phyloP scores from a whole-genome alignment of 306 rosid genomes.

The Trichosanthes truncata region DNA sequence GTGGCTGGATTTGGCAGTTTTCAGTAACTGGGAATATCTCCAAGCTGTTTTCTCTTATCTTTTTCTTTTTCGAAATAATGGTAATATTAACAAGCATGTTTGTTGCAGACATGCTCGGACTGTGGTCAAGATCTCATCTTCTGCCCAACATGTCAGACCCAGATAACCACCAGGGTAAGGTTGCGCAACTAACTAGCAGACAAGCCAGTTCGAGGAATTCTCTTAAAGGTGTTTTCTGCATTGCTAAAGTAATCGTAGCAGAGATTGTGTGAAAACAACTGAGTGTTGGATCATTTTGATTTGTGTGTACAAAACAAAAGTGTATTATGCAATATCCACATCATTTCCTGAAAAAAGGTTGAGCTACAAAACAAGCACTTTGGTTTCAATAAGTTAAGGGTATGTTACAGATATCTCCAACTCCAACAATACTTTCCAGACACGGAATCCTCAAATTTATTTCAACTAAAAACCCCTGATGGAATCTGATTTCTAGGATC shows the following conservation, averaged over 20 bases:
- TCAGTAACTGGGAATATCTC: not conserved
- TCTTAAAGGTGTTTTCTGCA: not conserved
- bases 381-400: not conserved
- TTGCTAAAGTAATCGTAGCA: not conserved
- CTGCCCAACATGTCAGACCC: constrained; percentile 4
- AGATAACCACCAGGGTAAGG: not conserved
- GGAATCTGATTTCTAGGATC: not conserved
- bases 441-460: not conserved
- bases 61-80: not conserved
- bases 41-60: not conserved
- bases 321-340: not conserved
- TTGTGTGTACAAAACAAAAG: not conserved
- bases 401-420: not conserved
- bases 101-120: not conserved
- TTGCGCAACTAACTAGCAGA: not conserved
- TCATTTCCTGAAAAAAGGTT: not conserved
- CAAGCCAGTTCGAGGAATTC: not conserved
- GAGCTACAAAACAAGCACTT: not conserved
- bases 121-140: constrained; percentile 1
- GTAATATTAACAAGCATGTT: not conserved
- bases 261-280: not conserved
- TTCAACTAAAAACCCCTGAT: not conserved
- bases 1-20: not conserved
- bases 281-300: not conserved
- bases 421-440: not conserved